Percentiles rank a stretch among this genome's conserved stretches.
These are phyloP conservation scores for Crithidia thermophila DNA, from an alignment of 208 protist species.

Conservation along the genomic window DNA sequence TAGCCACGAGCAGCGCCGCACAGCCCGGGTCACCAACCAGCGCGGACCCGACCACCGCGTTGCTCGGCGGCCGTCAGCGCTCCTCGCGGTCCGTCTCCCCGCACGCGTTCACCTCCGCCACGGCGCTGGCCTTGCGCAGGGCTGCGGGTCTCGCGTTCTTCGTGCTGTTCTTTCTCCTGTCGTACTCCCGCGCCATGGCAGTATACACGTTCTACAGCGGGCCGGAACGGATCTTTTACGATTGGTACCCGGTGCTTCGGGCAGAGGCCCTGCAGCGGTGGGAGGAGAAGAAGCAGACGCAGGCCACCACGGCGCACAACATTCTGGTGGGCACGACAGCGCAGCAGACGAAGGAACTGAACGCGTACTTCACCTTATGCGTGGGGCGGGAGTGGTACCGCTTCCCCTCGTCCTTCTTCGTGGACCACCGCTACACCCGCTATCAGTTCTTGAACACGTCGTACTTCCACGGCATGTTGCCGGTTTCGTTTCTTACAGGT, in stretches of 20 bases:
- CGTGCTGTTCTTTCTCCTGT: constrained; percentile 52
- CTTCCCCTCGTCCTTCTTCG: constrained; percentile 94
- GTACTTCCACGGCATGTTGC: constrained; percentile 43
- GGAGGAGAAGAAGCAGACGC: not conserved
- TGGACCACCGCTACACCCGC: constrained; percentile 48
- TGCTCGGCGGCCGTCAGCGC: too few relatives aligned
- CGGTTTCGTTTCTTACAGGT: constrained; percentile 33
- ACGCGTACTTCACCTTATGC: constrained; percentile 68
- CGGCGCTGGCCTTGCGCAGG: not conserved
- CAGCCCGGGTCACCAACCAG: not conserved
- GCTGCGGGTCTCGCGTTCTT: constrained; percentile 39
- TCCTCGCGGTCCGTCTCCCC: not conserved
- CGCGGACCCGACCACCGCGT: too few relatives aligned
- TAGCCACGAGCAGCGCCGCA: not conserved
- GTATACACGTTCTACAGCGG: constrained; percentile 78
- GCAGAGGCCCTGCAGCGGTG: constrained; percentile 19
- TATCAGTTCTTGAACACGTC: constrained; percentile 49
- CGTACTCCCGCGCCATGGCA: constrained; percentile 63
- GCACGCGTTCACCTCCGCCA: not conserved
- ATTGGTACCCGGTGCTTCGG: constrained; percentile 58
- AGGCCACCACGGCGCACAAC: not conserved
- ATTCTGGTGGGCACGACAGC: not conserved
- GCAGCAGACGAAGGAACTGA: constrained; percentile 16
- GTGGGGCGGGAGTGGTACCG: constrained; percentile 95
- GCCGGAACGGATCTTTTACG: constrained; percentile 65